phyloP scores from a whole-genome alignment of 129 eudicot genomes.

The Centaurea solstitialis region DNA sequence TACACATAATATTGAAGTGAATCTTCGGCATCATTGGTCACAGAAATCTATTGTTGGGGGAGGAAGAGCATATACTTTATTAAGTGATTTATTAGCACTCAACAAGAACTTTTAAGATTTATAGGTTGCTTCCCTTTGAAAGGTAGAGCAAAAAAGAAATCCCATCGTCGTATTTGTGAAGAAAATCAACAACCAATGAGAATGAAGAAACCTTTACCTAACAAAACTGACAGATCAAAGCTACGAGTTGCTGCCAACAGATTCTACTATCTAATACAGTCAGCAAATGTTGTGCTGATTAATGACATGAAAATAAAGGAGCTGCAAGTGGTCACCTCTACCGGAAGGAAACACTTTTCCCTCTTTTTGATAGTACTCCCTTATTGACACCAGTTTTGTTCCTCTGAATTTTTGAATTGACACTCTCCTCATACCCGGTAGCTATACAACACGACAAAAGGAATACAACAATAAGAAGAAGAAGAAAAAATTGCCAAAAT shows the following conservation, averaged over 20 bases:
- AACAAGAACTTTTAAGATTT: background rate
- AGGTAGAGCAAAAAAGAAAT: background rate
- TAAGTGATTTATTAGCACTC: background rate
- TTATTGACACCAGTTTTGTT: constrained; percentile 49
- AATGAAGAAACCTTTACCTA: background rate
- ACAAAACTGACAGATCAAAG: background rate
- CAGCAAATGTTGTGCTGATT: background rate
- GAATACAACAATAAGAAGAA: background rate
- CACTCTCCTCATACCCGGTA: constrained; percentile 59
- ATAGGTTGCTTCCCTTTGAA: background rate
- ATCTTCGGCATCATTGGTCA: too few species aligned
- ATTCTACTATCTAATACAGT: background rate
- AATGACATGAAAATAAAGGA: constrained; percentile 15
- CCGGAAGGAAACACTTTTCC: constrained; percentile 44
- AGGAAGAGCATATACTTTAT: background rate
- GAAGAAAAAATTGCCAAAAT: background rate
- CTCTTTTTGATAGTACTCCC: constrained; percentile 51
- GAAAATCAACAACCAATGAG: background rate
- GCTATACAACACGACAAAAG: constrained; percentile 35
- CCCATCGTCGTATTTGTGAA: background rate
- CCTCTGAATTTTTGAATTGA: constrained; percentile 39
- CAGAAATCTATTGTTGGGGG: background rate
- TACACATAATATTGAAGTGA: too few species aligned
- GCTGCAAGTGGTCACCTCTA: constrained; percentile 46
- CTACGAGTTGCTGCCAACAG: background rate